These are phyloP conservation scores for Aspergillus thermomutatus DNA, from an alignment of 2,329 filamentous ascomycete genomes.

Conservation along the genomic window DNA sequence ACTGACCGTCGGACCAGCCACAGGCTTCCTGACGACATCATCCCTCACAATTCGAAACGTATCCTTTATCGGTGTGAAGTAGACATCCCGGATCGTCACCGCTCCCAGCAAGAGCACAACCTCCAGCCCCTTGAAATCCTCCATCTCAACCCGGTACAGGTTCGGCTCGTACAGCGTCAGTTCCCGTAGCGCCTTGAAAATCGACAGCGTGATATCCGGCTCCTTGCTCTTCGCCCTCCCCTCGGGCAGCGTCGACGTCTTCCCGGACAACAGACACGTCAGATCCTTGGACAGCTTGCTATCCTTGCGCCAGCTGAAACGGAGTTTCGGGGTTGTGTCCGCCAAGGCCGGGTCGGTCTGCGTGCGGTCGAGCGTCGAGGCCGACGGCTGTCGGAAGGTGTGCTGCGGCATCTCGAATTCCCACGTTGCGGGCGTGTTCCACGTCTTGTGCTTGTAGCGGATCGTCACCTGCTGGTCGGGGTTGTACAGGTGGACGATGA, in stretches of 20 bases:
- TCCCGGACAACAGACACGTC: slow-evolving; percentile 82
- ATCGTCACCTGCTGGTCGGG: slow-evolving; percentile 79
- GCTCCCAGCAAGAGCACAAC: slow-evolving; percentile 66
- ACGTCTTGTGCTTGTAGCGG: slow-evolving; percentile 65
- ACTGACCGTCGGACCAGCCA: background rate
- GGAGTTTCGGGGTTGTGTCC: slow-evolving; percentile 65
- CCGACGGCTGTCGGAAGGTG: slow-evolving; percentile 76
- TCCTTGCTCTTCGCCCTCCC: slow-evolving; percentile 78
- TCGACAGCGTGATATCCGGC: slow-evolving; percentile 89
- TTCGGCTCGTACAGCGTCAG: slow-evolving; percentile 93
- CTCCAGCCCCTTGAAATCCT: slow-evolving; percentile 91
- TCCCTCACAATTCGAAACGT: slow-evolving; percentile 56
- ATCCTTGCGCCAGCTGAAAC: slow-evolving; percentile 87
- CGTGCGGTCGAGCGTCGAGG: slow-evolving; percentile 72
- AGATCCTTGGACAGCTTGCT: slow-evolving; percentile 82
- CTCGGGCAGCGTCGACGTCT: slow-evolving; percentile 58
- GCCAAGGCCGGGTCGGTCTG: slow-evolving; percentile 57
- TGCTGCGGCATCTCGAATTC: slow-evolving; percentile 89
- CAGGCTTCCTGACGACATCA: background rate
- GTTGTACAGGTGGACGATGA: slow-evolving; percentile 88
- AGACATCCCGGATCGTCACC: slow-evolving; percentile 60
- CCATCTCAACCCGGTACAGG: slow-evolving; percentile 81
- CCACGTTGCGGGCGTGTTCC: slow-evolving; percentile 78
- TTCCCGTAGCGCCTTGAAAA: slow-evolving; percentile 73
- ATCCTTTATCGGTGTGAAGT: slow-evolving; percentile 64